Conservation (phyloP, 345 rosid species). For the Eutrema heterophyllum region DNA sequence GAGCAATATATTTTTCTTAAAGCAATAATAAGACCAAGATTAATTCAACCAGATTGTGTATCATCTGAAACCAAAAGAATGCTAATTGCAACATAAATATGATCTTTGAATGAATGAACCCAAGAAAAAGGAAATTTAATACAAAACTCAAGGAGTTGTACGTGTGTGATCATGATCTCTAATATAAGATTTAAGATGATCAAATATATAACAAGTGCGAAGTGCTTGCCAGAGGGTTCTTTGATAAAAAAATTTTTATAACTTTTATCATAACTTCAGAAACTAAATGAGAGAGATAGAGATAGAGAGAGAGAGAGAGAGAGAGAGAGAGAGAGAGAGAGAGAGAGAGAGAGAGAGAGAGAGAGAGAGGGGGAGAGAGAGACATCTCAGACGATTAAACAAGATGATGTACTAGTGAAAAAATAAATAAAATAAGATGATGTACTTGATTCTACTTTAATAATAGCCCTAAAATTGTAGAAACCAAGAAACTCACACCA, state of each 20-base stretch:
- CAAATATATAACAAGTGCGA: neutral
- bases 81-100: neutral
- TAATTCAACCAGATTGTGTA: neutral
- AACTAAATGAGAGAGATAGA: conserved; percentile 14
- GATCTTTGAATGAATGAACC: neutral
- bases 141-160: conserved; percentile 11
- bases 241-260: neutral
- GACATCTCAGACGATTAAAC: neutral
- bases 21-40: neutral
- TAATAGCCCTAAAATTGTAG: conserved; percentile 29
- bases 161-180: conserved; percentile 10
- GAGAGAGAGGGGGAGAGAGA: no score
- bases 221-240: neutral
- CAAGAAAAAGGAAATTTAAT: neutral
- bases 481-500: conserved; percentile 18
- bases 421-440: neutral
- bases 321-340: no score
- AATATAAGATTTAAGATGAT: neutral
- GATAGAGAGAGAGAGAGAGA: conserved; percentile 8
- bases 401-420: neutral
- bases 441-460: conserved; percentile 28
- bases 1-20: neutral
- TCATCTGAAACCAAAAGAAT: conserved; percentile 4
- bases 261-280: neutral
- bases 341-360: no score